Evolutionary conservation across 805 yeast species (phyloP).

Genomic region (Lachancea mirantina): DNA sequence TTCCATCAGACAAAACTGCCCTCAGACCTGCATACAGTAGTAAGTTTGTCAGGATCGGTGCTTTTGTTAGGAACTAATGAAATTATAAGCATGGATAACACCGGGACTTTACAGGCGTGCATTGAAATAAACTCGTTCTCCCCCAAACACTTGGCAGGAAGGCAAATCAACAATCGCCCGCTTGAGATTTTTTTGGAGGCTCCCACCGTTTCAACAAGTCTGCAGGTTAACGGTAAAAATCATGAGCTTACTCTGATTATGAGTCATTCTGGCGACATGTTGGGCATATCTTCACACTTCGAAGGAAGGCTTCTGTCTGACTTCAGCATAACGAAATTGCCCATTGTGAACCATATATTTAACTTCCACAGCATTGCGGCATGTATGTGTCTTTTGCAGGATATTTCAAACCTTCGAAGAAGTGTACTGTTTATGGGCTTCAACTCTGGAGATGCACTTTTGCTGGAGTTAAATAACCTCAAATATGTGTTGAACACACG

Average conservation of each 20-base stretch:
- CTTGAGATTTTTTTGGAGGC: slow-evolving; percentile 17
- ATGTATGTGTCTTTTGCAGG: slow-evolving; percentile 17
- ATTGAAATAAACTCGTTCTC: slow-evolving; percentile 28
- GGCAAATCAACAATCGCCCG: slow-evolving; percentile 38
- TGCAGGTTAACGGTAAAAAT: slow-evolving; percentile 7
- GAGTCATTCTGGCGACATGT: slow-evolving; percentile 22
- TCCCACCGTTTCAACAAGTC: slow-evolving; percentile 31
- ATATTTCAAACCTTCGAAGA: slow-evolving; percentile 23
- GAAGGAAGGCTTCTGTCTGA: slow-evolving; percentile 29
- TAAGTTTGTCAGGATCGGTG: slow-evolving; percentile 62
- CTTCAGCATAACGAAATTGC: slow-evolving; percentile 25
- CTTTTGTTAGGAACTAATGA: slow-evolving; percentile 69
- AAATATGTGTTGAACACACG: slow-evolving; percentile 25
- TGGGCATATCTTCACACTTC: slow-evolving; percentile 20
- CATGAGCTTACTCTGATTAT: slow-evolving; percentile 22
- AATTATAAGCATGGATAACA: slow-evolving; percentile 66
- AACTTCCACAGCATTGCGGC: slow-evolving; percentile 22
- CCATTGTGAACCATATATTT: slow-evolving; percentile 27
- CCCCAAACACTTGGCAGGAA: slow-evolving; percentile 42
- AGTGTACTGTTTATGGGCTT: slow-evolving; percentile 50
- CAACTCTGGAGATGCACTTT: slow-evolving; percentile 49
- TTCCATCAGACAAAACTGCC: slow-evolving; percentile 61
- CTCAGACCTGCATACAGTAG: slow-evolving; percentile 57
- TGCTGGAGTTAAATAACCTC: slow-evolving; percentile 33
- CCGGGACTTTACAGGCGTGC: slow-evolving; percentile 38